Base-by-base conservation (phyloP, 148 eudicot genomes). In the Cornus florida region DNA sequence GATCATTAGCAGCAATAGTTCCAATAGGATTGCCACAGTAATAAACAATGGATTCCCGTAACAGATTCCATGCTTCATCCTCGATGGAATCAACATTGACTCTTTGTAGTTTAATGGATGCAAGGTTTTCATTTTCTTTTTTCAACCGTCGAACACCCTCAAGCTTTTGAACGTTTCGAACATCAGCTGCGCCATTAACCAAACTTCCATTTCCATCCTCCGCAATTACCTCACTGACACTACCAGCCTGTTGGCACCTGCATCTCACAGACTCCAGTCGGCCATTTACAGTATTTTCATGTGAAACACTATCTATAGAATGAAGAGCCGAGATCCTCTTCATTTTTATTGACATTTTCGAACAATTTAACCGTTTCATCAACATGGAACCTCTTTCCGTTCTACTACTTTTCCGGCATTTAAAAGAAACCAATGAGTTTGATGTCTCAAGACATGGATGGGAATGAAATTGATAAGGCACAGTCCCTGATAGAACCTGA, bases 1-100 rank as follows among this genome's bases (percentile, higher is more conserved):
- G 89, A 75, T 91, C 94, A 86, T 91, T 91, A 76, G 92, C 94
- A 78, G 94, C 94, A 62, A 91, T 88, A 0, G 94, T 91, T 78
- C 92, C 94, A 78, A 91, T 84, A 39, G 94, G 92, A 83, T 73
- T 81, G 67, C 87, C 92, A 85, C 89, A 87, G 74, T 91, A 91
- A 77, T 87, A 59, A 22, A 91, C 94, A 38, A 91, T 82, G 2
- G 92, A 83, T 53, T 89, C 92, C 16, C 79, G 84, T 69, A 91
- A 81, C 6, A 91, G 69, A 73, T 80, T 84, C 91, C 94, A 91
- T 7, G 94, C 94, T 74, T 91, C 94, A 53, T 91, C 94, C 88
- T 91, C 94, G 39, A 87, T 32, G 46, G 94, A 84, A 78, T 82
- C 78, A 0, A 77, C 71, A 19, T 82, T 77, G 43, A 67, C 62